Conservation (phyloP, 352 stramenopile species). For the Phytophthora pseudosyringae region DNA sequence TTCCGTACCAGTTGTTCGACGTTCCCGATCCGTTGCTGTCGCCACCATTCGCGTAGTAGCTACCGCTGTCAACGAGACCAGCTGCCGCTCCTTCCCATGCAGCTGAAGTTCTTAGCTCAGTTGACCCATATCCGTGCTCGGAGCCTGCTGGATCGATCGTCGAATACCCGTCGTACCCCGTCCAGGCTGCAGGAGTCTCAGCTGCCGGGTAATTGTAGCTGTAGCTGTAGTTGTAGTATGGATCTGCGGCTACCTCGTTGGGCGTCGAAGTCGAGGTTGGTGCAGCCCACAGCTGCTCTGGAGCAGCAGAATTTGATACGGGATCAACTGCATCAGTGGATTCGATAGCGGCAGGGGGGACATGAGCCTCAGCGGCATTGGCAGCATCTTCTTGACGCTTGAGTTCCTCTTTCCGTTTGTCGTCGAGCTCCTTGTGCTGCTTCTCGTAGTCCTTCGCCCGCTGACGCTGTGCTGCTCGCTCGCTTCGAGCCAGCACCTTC, state of each 20-base stretch:
- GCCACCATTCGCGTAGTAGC: slow-evolving; percentile 28
- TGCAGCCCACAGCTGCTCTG: slow-evolving; percentile 9
- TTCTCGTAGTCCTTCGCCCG: slow-evolving; percentile 27
- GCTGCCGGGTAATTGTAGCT: slow-evolving; percentile 3
- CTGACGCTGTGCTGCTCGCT: slow-evolving; percentile 22
- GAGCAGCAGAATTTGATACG: slow-evolving; percentile 1
- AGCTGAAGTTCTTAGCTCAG: not conserved
- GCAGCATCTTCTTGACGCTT: slow-evolving; percentile 2
- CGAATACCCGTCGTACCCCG: slow-evolving; percentile 22
- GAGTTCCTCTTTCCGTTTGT: slow-evolving; percentile 19
- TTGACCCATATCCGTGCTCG: slow-evolving; percentile 9
- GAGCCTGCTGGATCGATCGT: slow-evolving; percentile 8
- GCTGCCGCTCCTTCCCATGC: not conserved
- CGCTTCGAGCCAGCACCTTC: slow-evolving; percentile 36
- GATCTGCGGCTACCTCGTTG: slow-evolving; percentile 5
- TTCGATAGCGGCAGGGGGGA: not conserved
- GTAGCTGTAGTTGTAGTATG: slow-evolving; percentile 35
- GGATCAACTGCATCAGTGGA: not conserved
- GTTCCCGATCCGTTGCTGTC: slow-evolving; percentile 8
- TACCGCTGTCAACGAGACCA: slow-evolving; percentile 33
- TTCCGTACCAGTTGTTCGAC: slow-evolving; percentile 35
- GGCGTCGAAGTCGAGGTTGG: slow-evolving; percentile 6
- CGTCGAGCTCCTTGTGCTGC: slow-evolving; percentile 10
- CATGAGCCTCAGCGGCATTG: not conserved
- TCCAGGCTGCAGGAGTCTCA: slow-evolving; percentile 11